Conservation (phyloP, 108 stramenopile genomes). For the Phaeodactylum tricornutum region DNA sequence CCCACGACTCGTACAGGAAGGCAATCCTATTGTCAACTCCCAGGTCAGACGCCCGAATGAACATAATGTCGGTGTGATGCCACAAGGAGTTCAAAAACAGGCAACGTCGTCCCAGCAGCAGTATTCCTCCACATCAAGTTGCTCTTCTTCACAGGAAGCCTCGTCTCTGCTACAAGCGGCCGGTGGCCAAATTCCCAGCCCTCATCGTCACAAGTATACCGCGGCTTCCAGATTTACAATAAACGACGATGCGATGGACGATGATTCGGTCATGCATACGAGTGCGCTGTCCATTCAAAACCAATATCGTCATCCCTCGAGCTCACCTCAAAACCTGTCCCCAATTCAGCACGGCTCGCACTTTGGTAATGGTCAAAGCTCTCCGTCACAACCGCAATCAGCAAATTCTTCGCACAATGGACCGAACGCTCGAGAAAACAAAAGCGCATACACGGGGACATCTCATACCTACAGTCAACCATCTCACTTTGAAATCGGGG, state of each 20-base stretch:
- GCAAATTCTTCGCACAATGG: too few species aligned
- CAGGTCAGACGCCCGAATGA: not conserved
- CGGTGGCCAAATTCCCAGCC: not conserved
- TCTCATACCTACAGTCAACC: too few species aligned
- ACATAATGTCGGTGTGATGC: not conserved
- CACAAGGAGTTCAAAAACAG: not conserved
- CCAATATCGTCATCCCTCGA: too few species aligned
- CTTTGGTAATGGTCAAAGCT: too few species aligned
- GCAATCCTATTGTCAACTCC: constrained; percentile 21
- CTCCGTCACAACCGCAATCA: too few species aligned
- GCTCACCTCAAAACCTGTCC: too few species aligned
- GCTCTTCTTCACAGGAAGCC: too few species aligned
- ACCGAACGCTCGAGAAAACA: too few species aligned
- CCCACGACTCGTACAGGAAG: constrained; percentile 46
- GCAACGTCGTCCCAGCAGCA: not conserved
- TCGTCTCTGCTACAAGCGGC: not conserved
- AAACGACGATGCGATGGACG: not conserved
- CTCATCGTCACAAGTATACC: not conserved
- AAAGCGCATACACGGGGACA: too few species aligned
- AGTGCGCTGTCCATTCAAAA: too few species aligned
- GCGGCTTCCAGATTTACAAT: not conserved
- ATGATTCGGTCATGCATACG: not conserved
- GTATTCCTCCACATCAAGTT: too few species aligned
- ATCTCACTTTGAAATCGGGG: constrained; percentile 7
- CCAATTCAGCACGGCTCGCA: too few species aligned